These are phyloP conservation scores for Lentinula sp. DNA, from an alignment of 768 basidiomycete species.

Conservation along the genomic window DNA sequence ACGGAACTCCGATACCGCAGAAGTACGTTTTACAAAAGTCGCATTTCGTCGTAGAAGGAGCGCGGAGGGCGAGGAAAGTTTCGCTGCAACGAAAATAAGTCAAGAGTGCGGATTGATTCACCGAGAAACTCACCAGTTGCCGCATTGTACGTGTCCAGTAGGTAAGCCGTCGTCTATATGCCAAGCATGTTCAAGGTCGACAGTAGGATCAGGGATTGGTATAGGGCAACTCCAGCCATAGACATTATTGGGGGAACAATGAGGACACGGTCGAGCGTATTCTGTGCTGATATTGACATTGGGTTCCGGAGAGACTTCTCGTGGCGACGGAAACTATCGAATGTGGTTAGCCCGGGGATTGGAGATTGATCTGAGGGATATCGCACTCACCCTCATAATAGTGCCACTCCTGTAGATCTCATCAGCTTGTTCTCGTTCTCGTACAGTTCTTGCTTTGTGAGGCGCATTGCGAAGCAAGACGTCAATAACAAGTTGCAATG, in stretches of 20 bases:
- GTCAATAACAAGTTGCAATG: constrained; percentile 68
- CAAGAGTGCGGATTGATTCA: neutral
- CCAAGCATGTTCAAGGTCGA: constrained; percentile 71
- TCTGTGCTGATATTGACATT: constrained; percentile 59
- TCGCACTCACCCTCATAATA: constrained; percentile 53
- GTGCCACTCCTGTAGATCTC: constrained; percentile 64
- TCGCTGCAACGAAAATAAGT: constrained; percentile 38
- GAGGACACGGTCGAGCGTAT: constrained; percentile 74
- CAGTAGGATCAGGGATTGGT: constrained; percentile 67
- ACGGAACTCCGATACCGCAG: constrained; percentile 75
- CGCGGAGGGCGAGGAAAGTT: constrained; percentile 62
- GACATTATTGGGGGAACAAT: constrained; percentile 62
- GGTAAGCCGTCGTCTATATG: constrained; percentile 71
- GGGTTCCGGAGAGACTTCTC: constrained; percentile 73
- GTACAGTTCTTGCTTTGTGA: constrained; percentile 55
- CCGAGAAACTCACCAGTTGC: constrained; percentile 56
- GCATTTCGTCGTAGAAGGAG: constrained; percentile 77
- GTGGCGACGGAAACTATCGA: constrained; percentile 64
- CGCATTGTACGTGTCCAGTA: constrained; percentile 75
- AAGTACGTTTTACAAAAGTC: constrained; percentile 80
- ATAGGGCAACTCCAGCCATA: constrained; percentile 80
- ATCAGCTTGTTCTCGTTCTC: constrained; percentile 78
- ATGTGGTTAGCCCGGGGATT: neutral
- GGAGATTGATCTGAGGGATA: neutral
- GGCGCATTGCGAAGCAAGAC: constrained; percentile 67